Percentiles rank a stretch among this genome's conserved stretches.
Evolutionary conservation across 495 filamentous ascomycete genomes (phyloP).

Genomic region (Saxophila tyrrhenica): DNA sequence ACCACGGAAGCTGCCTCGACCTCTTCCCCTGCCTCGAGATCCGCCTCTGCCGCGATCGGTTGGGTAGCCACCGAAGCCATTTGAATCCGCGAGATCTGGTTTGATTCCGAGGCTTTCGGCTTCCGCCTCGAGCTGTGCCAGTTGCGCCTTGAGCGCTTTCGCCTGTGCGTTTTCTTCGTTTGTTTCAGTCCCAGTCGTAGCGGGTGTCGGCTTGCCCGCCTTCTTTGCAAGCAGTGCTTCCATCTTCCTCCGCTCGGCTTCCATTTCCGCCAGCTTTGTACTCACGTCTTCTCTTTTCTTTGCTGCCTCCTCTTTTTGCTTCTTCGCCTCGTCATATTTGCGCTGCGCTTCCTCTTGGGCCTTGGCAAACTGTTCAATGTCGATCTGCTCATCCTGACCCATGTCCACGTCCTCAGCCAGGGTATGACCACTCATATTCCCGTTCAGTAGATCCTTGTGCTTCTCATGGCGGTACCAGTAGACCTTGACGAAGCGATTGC

Average conservation of each 20-base stretch:
- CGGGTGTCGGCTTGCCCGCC: conserved; percentile 15
- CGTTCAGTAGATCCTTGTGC: not conserved
- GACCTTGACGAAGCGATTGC: conserved; percentile 95
- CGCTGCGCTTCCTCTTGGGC: conserved; percentile 73
- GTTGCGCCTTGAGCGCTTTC: conserved; percentile 60
- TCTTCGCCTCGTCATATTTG: conserved; percentile 61
- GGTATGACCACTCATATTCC: not conserved
- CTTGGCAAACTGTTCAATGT: conserved; percentile 65
- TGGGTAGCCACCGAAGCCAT: conserved; percentile 2
- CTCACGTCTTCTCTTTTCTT: conserved; percentile 61
- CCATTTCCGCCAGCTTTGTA: conserved; percentile 58
- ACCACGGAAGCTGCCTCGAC: conserved; percentile 5
- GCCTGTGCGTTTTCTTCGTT: conserved; percentile 36
- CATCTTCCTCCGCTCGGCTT: conserved; percentile 63
- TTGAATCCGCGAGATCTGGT: conserved; percentile 27
- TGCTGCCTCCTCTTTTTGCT: conserved; percentile 64
- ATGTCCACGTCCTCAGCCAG: conserved; percentile 1
- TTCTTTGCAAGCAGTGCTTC: conserved; percentile 49
- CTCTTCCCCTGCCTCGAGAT: conserved; percentile 30
- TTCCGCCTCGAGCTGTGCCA: conserved; percentile 76
- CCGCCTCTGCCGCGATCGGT: conserved; percentile 13
- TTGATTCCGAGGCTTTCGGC: conserved; percentile 72
- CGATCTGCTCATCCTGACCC: conserved; percentile 41
- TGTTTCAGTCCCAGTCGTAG: conserved; percentile 27
- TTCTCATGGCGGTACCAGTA: conserved; percentile 75